Base-by-base conservation (phyloP, 2,329 filamentous ascomycete species). In the Fusarium sp. region DNA sequence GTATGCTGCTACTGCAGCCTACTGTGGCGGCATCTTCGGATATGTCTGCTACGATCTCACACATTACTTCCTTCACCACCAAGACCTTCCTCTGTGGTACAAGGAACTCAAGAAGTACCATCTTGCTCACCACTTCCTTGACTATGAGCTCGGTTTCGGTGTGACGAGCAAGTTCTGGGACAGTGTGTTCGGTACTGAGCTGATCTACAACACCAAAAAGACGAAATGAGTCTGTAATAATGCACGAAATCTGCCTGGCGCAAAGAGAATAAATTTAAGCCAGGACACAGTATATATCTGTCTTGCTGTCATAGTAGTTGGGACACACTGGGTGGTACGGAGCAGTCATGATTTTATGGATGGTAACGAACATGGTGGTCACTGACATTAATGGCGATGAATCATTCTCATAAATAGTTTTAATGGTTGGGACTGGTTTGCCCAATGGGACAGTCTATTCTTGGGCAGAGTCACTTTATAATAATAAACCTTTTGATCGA, bases 151-250 rank as follows among this genome's bases (percentile, higher is more conserved):
- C 74, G 96, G 96, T 57, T 99, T 98, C 77, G 96, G 96, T 62
- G 95, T 99, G 56, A 98, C 95, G 36, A 98, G 93, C 86, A 91
- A 92, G 74, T 97, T 99, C 86, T 99, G 96, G 96, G 96, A 99
- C 81, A 85, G 84, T 54, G 84, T 99, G 11, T 99, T 99, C 80
- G 94, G 94, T 74, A 99, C 96, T 3, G 92, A 97, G 83, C 86
- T 99, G 50, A 65, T 78, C 41, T 75, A 80, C 29, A 65, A 62
- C n/a, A 65, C 73, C 33, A 80, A 81, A 73, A 79, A 82, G 77
- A 79, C 78, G 10, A 78, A 79, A 55, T 83, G 73, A 45, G 76
- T n/a, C 47, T 33, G 13, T 22, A 17, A 36, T 42, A 36, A 50
- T 54, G 53, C 14, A 53, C 49, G 31, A 61, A 50, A 36, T 50